Evolutionary conservation across 225 moss, liverwort and hornwort genomes (phyloP).

Genomic region (Thuidium tamariscinum): DNA sequence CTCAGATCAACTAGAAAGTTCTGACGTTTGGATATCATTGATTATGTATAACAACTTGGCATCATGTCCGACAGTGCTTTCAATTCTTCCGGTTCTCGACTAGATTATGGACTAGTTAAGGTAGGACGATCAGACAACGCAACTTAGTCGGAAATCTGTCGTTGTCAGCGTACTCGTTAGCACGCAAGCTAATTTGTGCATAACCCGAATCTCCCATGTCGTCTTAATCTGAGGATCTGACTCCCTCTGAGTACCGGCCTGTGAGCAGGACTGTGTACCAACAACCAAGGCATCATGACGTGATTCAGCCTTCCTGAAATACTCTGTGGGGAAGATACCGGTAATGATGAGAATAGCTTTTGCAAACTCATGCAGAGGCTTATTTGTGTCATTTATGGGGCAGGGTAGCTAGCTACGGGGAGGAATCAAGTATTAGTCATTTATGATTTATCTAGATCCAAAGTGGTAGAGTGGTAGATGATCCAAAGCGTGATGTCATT

Average conservation of each 20-base stretch:
- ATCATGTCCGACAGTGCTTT: background rate
- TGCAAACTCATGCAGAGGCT: background rate
- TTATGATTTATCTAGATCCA: background rate
- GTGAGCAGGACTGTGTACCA: background rate
- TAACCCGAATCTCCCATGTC: background rate
- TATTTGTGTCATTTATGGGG: background rate
- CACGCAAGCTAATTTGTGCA: background rate
- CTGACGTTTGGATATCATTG: background rate
- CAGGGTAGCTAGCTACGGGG: background rate
- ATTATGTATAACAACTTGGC: background rate
- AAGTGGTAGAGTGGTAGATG: background rate
- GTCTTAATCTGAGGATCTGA: background rate
- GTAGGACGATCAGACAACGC: background rate
- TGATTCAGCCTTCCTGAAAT: background rate
- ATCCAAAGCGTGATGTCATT: background rate
- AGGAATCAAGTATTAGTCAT: background rate
- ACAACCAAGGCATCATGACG: background rate
- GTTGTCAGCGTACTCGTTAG: background rate
- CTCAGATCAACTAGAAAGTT: background rate
- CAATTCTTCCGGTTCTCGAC: background rate
- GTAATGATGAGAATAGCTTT: background rate
- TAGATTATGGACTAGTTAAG: too few relatives aligned
- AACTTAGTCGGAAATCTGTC: background rate
- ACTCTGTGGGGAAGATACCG: background rate
- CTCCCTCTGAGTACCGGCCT: background rate